Conservation (phyloP, 163 green algal genomes). For the Coccomyxa subellipsoidea region DNA sequence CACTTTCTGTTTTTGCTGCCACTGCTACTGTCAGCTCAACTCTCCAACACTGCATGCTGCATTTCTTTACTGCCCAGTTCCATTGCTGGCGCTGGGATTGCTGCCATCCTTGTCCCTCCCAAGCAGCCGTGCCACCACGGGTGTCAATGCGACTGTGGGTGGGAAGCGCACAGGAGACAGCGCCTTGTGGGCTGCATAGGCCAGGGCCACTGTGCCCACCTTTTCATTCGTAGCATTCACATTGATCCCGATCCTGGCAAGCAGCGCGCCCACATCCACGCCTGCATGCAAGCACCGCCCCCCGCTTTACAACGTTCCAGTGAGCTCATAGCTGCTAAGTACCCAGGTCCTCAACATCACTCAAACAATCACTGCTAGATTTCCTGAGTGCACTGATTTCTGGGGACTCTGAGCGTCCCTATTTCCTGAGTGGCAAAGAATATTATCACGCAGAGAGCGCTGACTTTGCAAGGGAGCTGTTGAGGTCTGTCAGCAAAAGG, state of each 20-base stretch:
- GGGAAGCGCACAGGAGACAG: conserved; percentile 78
- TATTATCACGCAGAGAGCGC: no score
- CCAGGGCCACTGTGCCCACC: conserved; percentile 91
- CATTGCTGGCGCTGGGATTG: background rate
- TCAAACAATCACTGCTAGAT: no score
- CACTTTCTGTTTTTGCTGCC: no score
- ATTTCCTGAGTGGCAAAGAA: no score
- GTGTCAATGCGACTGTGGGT: conserved; percentile 85
- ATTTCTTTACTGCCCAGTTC: background rate
- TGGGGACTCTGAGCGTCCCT: no score
- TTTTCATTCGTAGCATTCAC: conserved; percentile 72
- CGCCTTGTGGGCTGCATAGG: conserved; percentile 89
- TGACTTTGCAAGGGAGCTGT: no score
- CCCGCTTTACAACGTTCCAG: no score
- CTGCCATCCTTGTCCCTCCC: conserved; percentile 62
- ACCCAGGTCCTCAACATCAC: no score
- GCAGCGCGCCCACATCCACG: conserved; percentile 79
- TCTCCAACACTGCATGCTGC: background rate
- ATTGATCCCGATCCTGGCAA: conserved; percentile 73
- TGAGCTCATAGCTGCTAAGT: no score
- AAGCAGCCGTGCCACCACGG: conserved; percentile 85
- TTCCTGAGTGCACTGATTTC: no score
- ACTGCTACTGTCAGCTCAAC: background rate
- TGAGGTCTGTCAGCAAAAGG: background rate
- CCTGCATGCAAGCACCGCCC: conserved; percentile 51